A percentile compares a stretch with the other conserved stretches of the same genome.
Conservation (phyloP, 2,329 filamentous ascomycete genomes). For the Alternaria infectoria region DNA sequence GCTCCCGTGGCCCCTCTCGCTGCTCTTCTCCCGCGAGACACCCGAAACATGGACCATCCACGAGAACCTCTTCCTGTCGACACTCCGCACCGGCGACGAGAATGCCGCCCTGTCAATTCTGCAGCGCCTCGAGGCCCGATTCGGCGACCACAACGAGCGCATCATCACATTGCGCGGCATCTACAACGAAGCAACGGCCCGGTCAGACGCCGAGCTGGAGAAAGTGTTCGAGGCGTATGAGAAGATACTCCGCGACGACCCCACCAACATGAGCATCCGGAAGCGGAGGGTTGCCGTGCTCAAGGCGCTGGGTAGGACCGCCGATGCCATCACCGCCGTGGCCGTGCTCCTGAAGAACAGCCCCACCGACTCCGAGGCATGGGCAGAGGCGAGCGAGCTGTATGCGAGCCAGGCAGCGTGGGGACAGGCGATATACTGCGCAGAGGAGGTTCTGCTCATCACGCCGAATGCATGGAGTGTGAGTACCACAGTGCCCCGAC, state of each 20-base stretch:
- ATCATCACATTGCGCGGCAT: constrained; percentile 83
- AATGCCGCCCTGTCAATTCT: constrained; percentile 76
- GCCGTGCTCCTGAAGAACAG: constrained; percentile 79
- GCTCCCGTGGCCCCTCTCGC: constrained; percentile 59
- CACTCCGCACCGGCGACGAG: constrained; percentile 84
- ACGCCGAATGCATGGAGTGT: constrained; percentile 96
- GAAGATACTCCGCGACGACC: constrained; percentile 72
- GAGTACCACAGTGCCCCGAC: constrained; percentile 43
- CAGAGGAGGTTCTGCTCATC: constrained; percentile 89
- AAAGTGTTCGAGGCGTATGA: constrained; percentile 79
- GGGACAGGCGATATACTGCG: constrained; percentile 81
- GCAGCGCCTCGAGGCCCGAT: constrained; percentile 76
- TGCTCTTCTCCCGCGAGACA: constrained; percentile 66
- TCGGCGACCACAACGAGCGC: constrained; percentile 83
- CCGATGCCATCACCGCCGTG: constrained; percentile 77
- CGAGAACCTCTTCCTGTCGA: constrained; percentile 85
- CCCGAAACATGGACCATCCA: constrained; percentile 83
- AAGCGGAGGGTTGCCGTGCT: constrained; percentile 86
- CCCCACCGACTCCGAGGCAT: constrained; percentile 90
- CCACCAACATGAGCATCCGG: constrained; percentile 80
- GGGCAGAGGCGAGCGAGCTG: constrained; percentile 88
- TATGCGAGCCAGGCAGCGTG: constrained; percentile 82
- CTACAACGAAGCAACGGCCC: constrained; percentile 81
- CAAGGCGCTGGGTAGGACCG: constrained; percentile 70
- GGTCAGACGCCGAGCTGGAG: constrained; percentile 69